Evolutionary conservation across 2,329 filamentous ascomycete species (phyloP).

Genomic region (Arthrobotrys megalospora): DNA sequence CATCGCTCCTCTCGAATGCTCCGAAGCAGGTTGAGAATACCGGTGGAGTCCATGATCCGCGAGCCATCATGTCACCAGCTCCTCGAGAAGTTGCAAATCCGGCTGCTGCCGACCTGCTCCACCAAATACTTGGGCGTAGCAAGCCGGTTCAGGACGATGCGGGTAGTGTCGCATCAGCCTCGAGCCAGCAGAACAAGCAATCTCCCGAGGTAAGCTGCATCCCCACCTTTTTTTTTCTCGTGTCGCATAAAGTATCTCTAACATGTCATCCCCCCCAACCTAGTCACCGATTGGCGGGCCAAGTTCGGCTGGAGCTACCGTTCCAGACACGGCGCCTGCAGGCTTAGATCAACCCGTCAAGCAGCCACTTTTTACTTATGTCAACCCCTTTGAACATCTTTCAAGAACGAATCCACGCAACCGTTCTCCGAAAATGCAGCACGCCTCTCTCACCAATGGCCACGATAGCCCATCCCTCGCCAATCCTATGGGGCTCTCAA

Average conservation of each 20-base stretch:
- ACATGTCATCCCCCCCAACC: slow-evolving; percentile 5
- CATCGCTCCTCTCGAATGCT: slow-evolving; percentile 52
- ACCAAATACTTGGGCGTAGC: slow-evolving; percentile 86
- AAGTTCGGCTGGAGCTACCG: slow-evolving; percentile 40
- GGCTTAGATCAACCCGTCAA: slow-evolving; percentile 65
- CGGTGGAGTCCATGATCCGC: slow-evolving; percentile 68
- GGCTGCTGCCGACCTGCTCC: slow-evolving; percentile 79
- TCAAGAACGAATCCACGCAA: slow-evolving; percentile 77
- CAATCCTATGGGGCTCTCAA: slow-evolving; percentile 63
- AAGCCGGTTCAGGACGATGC: slow-evolving; percentile 67
- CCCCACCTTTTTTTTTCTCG: not conserved
- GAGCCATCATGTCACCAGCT: slow-evolving; percentile 70
- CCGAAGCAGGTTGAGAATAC: slow-evolving; percentile 38
- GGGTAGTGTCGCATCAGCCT: slow-evolving; percentile 24
- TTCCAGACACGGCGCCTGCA: slow-evolving; percentile 52
- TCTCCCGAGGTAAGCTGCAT: slow-evolving; percentile 36
- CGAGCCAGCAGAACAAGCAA: slow-evolving; percentile 37
- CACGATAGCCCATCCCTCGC: slow-evolving; percentile 64
- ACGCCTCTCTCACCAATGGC: slow-evolving; percentile 61
- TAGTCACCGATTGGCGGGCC: slow-evolving; percentile 40
- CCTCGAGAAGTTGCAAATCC: slow-evolving; percentile 73
- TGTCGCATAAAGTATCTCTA: slow-evolving; percentile 27
- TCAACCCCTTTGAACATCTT: slow-evolving; percentile 80
- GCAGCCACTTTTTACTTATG: slow-evolving; percentile 76
- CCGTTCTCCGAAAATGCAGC: slow-evolving; percentile 69